These are phyloP conservation scores for Cryptococcus hybrid DNA, from an alignment of 1,284 basidiomycete species.

Conservation along the genomic window DNA sequence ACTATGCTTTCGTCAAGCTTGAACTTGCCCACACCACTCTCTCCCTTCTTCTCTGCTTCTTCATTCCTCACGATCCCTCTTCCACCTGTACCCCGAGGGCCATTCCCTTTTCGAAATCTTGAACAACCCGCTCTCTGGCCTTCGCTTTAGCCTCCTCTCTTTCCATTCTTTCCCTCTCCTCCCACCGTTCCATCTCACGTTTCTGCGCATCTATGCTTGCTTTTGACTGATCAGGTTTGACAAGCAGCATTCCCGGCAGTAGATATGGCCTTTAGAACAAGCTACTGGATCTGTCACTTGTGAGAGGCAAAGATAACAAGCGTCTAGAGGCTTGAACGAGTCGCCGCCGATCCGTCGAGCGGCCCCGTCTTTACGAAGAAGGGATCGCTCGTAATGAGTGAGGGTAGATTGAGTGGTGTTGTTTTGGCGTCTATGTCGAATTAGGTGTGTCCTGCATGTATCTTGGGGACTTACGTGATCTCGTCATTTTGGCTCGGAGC, in stretches of 20 bases:
- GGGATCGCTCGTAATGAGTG: conserved; percentile 47
- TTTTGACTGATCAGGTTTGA: conserved; percentile 59
- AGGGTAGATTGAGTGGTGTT: conserved; percentile 48
- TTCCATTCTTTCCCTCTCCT: conserved; percentile 72
- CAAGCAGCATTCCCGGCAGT: conserved; percentile 78
- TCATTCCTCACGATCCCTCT: conserved; percentile 43
- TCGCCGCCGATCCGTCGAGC: conserved; percentile 80
- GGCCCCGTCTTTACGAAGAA: conserved; percentile 35
- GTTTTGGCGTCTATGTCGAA: conserved; percentile 43
- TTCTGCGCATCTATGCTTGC: conserved; percentile 84
- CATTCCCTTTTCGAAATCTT: conserved; percentile 78
- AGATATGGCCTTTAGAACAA: conserved; percentile 78
- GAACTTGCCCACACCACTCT: conserved; percentile 58
- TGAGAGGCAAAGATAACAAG: conserved; percentile 79
- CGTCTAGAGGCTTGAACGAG: conserved; percentile 83
- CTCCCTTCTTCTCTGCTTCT: conserved; percentile 60
- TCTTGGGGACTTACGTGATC: not conserved
- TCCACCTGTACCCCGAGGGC: conserved; percentile 51
- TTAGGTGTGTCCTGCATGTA: not conserved
- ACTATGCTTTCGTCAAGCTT: conserved; percentile 68
- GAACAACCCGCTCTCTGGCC: conserved; percentile 77
- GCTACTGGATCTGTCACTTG: conserved; percentile 73
- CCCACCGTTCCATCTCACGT: conserved; percentile 66
- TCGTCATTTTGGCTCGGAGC: not conserved
- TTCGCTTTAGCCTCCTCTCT: conserved; percentile 62